Percentiles rank a stretch among this genome's conserved stretches.
phyloP scores from a whole-genome alignment of 2,329 filamentous ascomycete species.

The Botrytis pseudocinerea region DNA sequence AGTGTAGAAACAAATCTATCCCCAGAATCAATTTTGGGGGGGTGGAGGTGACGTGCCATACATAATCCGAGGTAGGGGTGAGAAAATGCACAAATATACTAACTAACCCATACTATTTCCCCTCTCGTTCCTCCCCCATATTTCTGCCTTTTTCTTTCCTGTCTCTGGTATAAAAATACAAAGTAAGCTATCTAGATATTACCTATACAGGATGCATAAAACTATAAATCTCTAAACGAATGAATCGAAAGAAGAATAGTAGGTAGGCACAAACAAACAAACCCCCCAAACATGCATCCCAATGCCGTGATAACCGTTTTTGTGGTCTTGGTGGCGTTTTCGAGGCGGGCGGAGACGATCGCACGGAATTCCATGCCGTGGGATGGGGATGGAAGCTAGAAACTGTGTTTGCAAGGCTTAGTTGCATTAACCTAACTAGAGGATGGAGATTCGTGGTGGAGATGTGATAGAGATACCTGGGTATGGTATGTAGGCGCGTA shows the following conservation, averaged over 20 bases:
- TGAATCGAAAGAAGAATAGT: too few species aligned
- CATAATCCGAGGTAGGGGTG: background rate
- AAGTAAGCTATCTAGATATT: too few species aligned
- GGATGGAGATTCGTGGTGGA: background rate
- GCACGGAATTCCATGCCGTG: background rate
- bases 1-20: background rate
- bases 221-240: too few species aligned
- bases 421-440: too few species aligned
- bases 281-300: background rate
- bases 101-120: background rate
- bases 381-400: background rate
- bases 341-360: background rate
- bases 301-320: slow-evolving; percentile 1
- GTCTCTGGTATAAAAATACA: background rate
- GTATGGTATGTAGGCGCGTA: too few species aligned
- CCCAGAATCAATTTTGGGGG: background rate
- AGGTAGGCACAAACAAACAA: too few species aligned
- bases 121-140: background rate
- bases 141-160: background rate
- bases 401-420: background rate
- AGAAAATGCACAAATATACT: background rate
- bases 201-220: background rate
- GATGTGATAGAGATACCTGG: background rate
- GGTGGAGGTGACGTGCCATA: background rate
- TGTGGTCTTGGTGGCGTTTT: background rate